Evolutionary conservation across 148 eudicot genomes (phyloP), one percentile per base, ranked within the genome.

Genomic region (Persicaria maculosa): DNA sequence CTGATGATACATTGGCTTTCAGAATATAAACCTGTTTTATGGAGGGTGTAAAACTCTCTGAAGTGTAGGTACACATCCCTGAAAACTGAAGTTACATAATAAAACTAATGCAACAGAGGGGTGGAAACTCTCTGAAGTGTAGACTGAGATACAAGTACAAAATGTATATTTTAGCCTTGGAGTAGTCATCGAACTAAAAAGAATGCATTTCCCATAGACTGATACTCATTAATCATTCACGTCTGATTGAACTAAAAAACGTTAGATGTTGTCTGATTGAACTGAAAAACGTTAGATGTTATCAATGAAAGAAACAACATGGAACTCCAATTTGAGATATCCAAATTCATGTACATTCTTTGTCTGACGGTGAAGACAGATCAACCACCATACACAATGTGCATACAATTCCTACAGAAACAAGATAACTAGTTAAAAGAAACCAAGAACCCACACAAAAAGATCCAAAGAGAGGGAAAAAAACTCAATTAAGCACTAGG

Each of bases 311-410:
- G 19, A 65, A 64, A 65, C 47, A 65, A 65, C 22, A 43, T 40
- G 46, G 9, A 65, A 5, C 70, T 65, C 46, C 70, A 65, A 65
- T 65, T 65, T 46, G 43, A 65, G 46, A 12, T n/a, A 40, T 65
- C 70, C 15, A 40, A 65, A 65, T 36, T 14, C 14, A 65, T 65
- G 19, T 65, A 43, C 70, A 65, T 65, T 65, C 47, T 65, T 65
- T 65, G 70, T 45, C 46, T 22, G 70, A 17, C 12, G 45, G 70
- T 65, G 70, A 59, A 59, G 67, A 59, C 43, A 58, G 6, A 57
- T 57, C 31, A 57, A 57, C 31, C 43, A 59, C 67, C 67, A 59
- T 59, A 59, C 5, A 22, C 11, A 59, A 22, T 22, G 22, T 59
- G 22, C 25, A 59, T 22, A 59, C 25, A 14, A 31, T 31, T 52